Evolutionary conservation across 257 asterid species (phyloP), one percentile per base, ranked within the genome.

Genomic region (Salvia miltiorrhiza): DNA sequence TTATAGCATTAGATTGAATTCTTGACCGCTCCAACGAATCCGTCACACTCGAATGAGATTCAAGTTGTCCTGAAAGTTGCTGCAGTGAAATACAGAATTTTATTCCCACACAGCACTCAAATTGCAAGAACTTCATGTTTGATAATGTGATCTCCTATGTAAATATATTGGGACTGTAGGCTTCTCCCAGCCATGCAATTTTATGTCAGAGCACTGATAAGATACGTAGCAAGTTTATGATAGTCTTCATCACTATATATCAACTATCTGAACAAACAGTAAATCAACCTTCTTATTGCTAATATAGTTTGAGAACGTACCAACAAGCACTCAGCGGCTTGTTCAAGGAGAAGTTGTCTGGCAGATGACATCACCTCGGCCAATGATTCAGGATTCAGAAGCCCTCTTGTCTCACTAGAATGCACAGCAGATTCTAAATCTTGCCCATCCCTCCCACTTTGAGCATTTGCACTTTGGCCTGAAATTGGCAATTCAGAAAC

Each of bases 321-420:
- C 90, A n/a, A 77, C 80, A 94, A 86, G 87, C 95, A 84, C 70
- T 79, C 89, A 1, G 82, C 73, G 48, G 87, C 91, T 70, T 86
- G 95, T 70, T 82, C 95, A 67, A 68, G 70, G 67, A 91, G 85
- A 63, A 89, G 60, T 67, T 65, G 87, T 72, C 97, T 84, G 53
- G 89, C 80, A 60, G 87, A 81, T 54, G 78, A 60, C 78, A 91
- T 73, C 78, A 87, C 89, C 71, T 82, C 90, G 14, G 89, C 93
- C 88, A 94, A 82, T 68, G 85, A 79, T 79, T 86, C 93, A n/a
- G 97, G 99, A 7, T 90, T 87, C 32, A 95, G 90, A 64, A 87
- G 85, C 63, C 95, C 88, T 80, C 90, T 77, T 72, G 83, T 80
- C 68, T 77, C 84, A 53, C 47, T 64, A 54, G 85, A 75, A 79